Evolutionary conservation across 495 filamentous ascomycete genomes (phyloP), one percentile per base, ranked within the genome.

Genomic region (Bacidia gigantensis): DNA sequence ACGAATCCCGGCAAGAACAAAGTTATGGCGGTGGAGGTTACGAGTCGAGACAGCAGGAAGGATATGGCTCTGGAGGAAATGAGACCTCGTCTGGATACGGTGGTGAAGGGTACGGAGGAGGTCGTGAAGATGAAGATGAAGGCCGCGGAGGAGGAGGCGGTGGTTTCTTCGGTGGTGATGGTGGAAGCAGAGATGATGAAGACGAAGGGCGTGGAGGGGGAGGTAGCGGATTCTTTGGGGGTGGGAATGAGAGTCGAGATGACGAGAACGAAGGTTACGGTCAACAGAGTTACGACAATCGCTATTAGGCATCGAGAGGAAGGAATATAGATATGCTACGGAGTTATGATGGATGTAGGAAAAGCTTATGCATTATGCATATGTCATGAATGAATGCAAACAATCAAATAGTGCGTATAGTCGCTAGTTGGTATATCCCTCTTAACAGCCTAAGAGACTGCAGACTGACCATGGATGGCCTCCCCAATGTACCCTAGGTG

Each of bases 101-200:
- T 9, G 41, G 41, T 44, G 41, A n/a, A n/a, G 21, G 24, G 5
- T 55, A 55, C 53, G 54, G 49, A 39, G 54, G 54, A 2, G 45
- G 55, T 11, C 0, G 43, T 10, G 51, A 29, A 0, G 42, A 44
- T 41, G 51, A 49, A 21, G 43, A 39, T 26, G 32, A 57, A 53
- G 40, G 46, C 35, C 14, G 26, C 24, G 44, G 51, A 2, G 43
- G 45, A 21, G 51, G 51, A 2, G 51, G 45, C 9, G 43, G 35
- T 29, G 46, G 46, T 3, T 26, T n/a, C 25, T 49, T 49, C 22
- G 24, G 24, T 25, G 46, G 46, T 49, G 57, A 40, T 52, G 55
- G 61, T 53, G 63, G 56, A 29, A 59, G 41, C 3, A 25, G 49
- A 26, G 43, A 29, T 11, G 45, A 48, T 26, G 26, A 50, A 7